Evolutionary conservation across 2,329 filamentous ascomycete genomes (phyloP), one percentile per base, ranked within the genome.

Genomic region (Sclerotinia minor): DNA sequence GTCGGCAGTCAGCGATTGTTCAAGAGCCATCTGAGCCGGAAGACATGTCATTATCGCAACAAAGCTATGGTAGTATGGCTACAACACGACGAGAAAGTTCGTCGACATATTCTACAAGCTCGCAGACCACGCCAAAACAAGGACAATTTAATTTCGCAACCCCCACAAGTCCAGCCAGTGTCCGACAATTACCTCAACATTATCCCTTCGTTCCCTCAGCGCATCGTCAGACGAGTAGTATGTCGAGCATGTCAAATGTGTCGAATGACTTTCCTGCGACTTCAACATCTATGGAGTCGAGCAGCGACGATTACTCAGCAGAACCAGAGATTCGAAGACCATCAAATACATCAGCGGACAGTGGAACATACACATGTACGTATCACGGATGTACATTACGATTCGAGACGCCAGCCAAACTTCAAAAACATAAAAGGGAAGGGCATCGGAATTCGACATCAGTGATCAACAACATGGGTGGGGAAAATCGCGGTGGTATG

Each of bases 371-470:
- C 80, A 96, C 94, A 1, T 99, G 95, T 79, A 97, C 94, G 0
- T 97, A 97, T 75, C 93, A 96, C 75, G 92, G 93, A 15, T 98
- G 95, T 77, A 89, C 89, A 0, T 83, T 90, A 72, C 90, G 95
- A 65, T 99, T 99, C 76, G 92, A 96, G 73, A 92, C 92, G 1
- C 92, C 93, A 5, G 84, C 88, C 11, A 88, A 94, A 73, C 84
- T 99, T 4, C 94, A 98, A 78, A 95, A 95, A 80, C 95, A 99
- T 82, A 97, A 97, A 82, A 88, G 94, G 32, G 95, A 99, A 77
- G 92, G 89, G 6, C 95, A 99, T 78, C 87, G 94, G 3, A 54
- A 52, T 38, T 87, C 86, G n/a, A 88, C 83, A 61, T 84, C 79
- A 67, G 79, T 79, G 74, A 82, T 77, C 76, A 83, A 32, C 65